Evolutionary conservation across 352 stramenopile species (phyloP).

Genomic region (Albugo laibachii): DNA sequence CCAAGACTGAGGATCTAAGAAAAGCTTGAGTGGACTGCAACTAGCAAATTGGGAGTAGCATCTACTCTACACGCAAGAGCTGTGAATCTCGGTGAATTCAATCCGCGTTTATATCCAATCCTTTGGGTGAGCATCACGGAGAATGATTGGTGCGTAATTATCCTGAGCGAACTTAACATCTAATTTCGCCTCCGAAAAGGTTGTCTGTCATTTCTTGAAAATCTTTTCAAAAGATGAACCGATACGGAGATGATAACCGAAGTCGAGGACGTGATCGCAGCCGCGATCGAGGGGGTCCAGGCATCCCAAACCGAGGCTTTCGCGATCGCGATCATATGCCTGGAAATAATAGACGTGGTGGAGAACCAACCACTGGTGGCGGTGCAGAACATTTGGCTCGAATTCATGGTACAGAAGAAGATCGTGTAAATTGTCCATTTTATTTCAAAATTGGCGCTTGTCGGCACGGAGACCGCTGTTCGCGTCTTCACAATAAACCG

Average conservation of each 20-base stretch:
- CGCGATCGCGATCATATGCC: constrained; percentile 32
- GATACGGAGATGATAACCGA: constrained; percentile 28
- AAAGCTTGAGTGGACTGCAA: too few relatives aligned
- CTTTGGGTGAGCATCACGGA: too few relatives aligned
- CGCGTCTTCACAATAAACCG: constrained; percentile 95
- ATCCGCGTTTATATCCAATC: too few relatives aligned
- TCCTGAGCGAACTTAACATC: too few relatives aligned
- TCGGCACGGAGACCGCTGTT: constrained; percentile 97
- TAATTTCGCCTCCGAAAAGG: too few relatives aligned
- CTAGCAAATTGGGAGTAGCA: too few relatives aligned
- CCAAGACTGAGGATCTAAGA: too few relatives aligned
- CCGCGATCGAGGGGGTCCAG: constrained; percentile 31
- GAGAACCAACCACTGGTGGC: constrained; percentile 41
- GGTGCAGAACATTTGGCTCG: constrained; percentile 90
- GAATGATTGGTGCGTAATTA: too few relatives aligned
- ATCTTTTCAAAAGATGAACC: neutral
- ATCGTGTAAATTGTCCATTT: constrained; percentile 98
- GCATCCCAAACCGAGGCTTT: constrained; percentile 12
- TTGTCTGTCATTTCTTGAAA: too few relatives aligned
- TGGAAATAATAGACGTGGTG: constrained; percentile 3
- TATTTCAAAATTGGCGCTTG: constrained; percentile 99
- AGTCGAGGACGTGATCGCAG: constrained; percentile 50
- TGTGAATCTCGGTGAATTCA: too few relatives aligned
- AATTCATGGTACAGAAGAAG: constrained; percentile 96
- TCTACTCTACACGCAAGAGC: too few relatives aligned